These are phyloP conservation scores for Boletus albobrunnescens DNA, from an alignment of 1,284 basidiomycete species.

Conservation along the genomic window DNA sequence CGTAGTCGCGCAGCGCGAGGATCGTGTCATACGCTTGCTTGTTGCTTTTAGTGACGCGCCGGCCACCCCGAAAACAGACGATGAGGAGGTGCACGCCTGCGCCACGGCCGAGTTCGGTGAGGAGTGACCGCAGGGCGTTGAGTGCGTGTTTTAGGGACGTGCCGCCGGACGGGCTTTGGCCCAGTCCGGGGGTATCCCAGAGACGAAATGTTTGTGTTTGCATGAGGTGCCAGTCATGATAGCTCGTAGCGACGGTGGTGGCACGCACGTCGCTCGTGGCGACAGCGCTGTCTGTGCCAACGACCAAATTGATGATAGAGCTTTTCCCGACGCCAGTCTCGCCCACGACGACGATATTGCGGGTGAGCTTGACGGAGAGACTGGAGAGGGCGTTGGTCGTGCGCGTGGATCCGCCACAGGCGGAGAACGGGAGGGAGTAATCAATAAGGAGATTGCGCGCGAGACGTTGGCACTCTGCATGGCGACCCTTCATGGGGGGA, in stretches of 20 bases:
- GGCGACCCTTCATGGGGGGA: conserved; percentile 25
- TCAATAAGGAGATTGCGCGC: conserved; percentile 25
- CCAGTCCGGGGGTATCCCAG: conserved; percentile 27
- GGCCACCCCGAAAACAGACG: conserved; percentile 27
- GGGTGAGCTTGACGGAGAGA: conserved; percentile 12
- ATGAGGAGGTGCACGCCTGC: conserved; percentile 29
- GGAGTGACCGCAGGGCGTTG: conserved; percentile 19
- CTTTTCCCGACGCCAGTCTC: conserved; percentile 32
- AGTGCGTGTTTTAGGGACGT: conserved; percentile 12
- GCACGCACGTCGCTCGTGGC: conserved; percentile 24
- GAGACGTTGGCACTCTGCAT: conserved; percentile 15
- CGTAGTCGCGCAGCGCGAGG: conserved; percentile 16
- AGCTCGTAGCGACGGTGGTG: conserved; percentile 12
- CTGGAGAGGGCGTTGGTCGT: conserved; percentile 4
- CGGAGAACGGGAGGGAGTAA: conserved; percentile 18
- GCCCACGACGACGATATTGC: conserved; percentile 27
- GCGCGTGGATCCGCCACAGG: neutral
- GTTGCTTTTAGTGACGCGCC: conserved; percentile 18
- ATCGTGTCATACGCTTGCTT: conserved; percentile 29
- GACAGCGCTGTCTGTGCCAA: conserved; percentile 16
- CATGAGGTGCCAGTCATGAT: conserved; percentile 22
- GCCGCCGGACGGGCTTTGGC: conserved; percentile 18
- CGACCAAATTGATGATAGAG: conserved; percentile 28
- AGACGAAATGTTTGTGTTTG: conserved; percentile 15
- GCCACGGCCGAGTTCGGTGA: conserved; percentile 23